These are phyloP conservation scores for Leccinum arenicola DNA, from an alignment of 768 basidiomycete genomes.

Conservation along the genomic window DNA sequence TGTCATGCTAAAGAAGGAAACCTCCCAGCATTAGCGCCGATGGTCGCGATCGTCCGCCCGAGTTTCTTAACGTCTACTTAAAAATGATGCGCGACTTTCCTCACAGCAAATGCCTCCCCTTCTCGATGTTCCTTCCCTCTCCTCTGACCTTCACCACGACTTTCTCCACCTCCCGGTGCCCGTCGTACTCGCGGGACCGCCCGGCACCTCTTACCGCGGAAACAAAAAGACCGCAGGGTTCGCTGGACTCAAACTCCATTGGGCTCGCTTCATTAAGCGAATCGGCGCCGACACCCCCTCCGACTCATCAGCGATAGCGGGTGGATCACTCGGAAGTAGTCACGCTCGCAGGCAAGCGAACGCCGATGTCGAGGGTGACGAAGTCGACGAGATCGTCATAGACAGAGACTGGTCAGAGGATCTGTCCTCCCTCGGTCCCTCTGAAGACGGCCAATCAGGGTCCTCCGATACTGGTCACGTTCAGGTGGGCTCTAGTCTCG, in stretches of 20 bases:
- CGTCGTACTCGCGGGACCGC: slow-evolving; percentile 32
- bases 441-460: slow-evolving; percentile 50
- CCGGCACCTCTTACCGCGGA: slow-evolving; percentile 25
- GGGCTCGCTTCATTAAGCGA: slow-evolving; percentile 51
- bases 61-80: background rate
- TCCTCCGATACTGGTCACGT: slow-evolving; percentile 41
- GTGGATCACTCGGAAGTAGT: slow-evolving; percentile 43
- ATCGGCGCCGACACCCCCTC: slow-evolving; percentile 59
- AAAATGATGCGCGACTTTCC: background rate
- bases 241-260: slow-evolving; percentile 38
- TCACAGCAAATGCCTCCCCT: background rate
- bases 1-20: background rate
- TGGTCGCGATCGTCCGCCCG: background rate
- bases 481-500: slow-evolving; percentile 35
- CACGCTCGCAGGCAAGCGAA: slow-evolving; percentile 31
- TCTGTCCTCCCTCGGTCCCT: slow-evolving; percentile 50
- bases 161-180: slow-evolving; percentile 40
- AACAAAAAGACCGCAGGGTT: slow-evolving; percentile 40
- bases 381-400: slow-evolving; percentile 73
- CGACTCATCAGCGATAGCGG: slow-evolving; percentile 49
- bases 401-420: slow-evolving; percentile 68
- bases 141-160: slow-evolving; percentile 8
- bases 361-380: slow-evolving; percentile 32
- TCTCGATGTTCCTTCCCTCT: background rate
- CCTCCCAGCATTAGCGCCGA: background rate